Percentiles rank a stretch among this genome's conserved stretches.
These are phyloP conservation scores for Fusarium sp. DNA, from an alignment of 2,329 filamentous ascomycete species.

Conservation along the genomic window DNA sequence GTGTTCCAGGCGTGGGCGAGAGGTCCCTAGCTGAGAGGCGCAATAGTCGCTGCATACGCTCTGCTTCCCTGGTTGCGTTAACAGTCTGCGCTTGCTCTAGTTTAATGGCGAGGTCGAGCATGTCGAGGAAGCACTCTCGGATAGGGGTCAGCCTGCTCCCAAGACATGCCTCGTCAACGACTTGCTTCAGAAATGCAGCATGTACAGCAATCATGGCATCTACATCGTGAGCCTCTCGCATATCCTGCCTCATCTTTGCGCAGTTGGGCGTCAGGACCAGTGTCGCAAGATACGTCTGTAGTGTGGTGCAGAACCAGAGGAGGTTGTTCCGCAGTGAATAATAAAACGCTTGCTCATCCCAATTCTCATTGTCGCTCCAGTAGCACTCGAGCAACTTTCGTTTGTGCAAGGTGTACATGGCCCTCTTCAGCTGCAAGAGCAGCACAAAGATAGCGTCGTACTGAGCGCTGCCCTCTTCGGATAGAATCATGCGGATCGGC, in stretches of 20 bases:
- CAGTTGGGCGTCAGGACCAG: slow-evolving; percentile 74
- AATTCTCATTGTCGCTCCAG: slow-evolving; percentile 51
- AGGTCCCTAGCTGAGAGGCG: slow-evolving; percentile 36
- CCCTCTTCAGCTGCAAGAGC: slow-evolving; percentile 80
- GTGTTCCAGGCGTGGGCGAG: slow-evolving; percentile 31
- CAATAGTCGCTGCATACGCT: slow-evolving; percentile 51
- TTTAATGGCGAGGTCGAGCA: slow-evolving; percentile 79
- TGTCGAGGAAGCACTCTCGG: slow-evolving; percentile 75
- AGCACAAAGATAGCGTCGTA: slow-evolving; percentile 82
- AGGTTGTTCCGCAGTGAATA: slow-evolving; percentile 74
- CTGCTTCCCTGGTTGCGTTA: slow-evolving; percentile 51
- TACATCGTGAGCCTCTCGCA: slow-evolving; percentile 75
- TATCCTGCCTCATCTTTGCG: slow-evolving; percentile 63
- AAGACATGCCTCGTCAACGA: slow-evolving; percentile 77
- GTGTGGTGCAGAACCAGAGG: slow-evolving; percentile 79
- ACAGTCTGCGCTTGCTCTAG: slow-evolving; percentile 70
- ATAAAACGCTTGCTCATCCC: slow-evolving; percentile 61
- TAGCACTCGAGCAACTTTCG: slow-evolving; percentile 58
- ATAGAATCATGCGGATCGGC: slow-evolving; percentile 78
- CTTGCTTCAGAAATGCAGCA: slow-evolving; percentile 67
- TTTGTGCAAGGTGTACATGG: slow-evolving; percentile 72
- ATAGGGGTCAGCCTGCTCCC: slow-evolving; percentile 76
- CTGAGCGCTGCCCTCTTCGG: slow-evolving; percentile 67
- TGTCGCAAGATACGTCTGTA: slow-evolving; percentile 81
- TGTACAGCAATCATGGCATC: slow-evolving; percentile 84